A percentile compares a stretch with the other conserved stretches of the same genome.
Conservation (phyloP, 1,284 basidiomycete species). For the Tylopilus orsonianus region DNA sequence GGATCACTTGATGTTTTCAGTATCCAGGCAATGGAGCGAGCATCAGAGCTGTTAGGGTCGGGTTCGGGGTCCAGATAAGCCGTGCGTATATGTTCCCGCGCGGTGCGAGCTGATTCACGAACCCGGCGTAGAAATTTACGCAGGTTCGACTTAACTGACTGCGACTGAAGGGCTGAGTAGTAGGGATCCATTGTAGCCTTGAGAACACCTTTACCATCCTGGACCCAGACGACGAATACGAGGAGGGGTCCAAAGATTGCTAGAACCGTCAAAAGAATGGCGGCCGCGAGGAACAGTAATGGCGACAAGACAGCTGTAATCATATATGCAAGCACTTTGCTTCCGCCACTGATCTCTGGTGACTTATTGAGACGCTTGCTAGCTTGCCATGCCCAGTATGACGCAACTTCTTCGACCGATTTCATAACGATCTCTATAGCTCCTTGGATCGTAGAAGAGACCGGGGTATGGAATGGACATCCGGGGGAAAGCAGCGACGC, state of each 20-base stretch:
- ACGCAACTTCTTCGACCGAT: slow-evolving; percentile 1
- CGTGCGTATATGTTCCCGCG: background rate
- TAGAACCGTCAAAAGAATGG: background rate
- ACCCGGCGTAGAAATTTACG: background rate
- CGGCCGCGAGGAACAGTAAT: background rate
- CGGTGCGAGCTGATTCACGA: background rate
- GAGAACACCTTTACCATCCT: background rate
- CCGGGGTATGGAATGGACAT: slow-evolving; percentile 17
- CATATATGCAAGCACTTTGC: background rate
- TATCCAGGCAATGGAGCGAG: slow-evolving; percentile 10
- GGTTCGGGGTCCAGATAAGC: background rate
- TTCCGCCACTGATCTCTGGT: background rate
- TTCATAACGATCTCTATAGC: background rate
- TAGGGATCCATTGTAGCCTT: background rate
- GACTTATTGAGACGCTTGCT: background rate
- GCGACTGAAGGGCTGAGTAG: background rate
- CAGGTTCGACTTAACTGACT: background rate
- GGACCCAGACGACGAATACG: background rate
- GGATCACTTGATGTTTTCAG: slow-evolving; percentile 12
- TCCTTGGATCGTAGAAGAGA: slow-evolving; percentile 3
- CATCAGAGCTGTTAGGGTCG: background rate
- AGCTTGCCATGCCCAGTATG: slow-evolving; percentile 5
- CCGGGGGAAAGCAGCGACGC: slow-evolving; percentile 9
- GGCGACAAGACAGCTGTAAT: background rate
- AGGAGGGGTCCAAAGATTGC: background rate